Percentiles rank a stretch among this genome's conserved stretches.
Evolutionary conservation across 305 asterid species (phyloP).

Genomic region (Stenogyne calaminthoides): DNA sequence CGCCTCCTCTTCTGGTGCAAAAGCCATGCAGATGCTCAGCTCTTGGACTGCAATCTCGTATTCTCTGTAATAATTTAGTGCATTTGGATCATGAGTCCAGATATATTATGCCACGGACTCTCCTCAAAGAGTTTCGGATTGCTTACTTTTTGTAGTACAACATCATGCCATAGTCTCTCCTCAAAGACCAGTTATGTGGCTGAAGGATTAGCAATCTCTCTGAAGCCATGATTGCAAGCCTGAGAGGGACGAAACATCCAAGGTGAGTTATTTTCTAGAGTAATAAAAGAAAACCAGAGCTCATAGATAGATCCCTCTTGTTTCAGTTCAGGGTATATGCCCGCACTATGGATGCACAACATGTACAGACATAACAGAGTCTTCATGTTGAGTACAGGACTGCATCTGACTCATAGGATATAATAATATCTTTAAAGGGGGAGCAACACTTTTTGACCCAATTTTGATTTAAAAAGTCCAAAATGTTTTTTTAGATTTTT

Average conservation of each 20-base stretch:
- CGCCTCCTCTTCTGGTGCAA: constrained; percentile 92
- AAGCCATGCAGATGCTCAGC: constrained; percentile 96
- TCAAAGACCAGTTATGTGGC: constrained; percentile 86
- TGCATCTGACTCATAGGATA: too few species aligned
- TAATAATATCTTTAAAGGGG: too few species aligned
- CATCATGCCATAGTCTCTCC: constrained; percentile 94
- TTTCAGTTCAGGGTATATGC: too few species aligned
- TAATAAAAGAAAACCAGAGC: background rate
- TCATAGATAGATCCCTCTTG: too few species aligned
- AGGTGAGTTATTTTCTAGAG: constrained; percentile 9
- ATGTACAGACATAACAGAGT: too few species aligned
- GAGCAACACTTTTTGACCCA: too few species aligned
- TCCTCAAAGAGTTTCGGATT: constrained; percentile 43
- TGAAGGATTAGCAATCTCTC: constrained; percentile 83
- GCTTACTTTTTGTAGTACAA: constrained; percentile 73
- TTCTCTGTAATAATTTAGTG: constrained; percentile 33
- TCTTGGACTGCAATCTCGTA: constrained; percentile 86
- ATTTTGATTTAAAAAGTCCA: too few species aligned
- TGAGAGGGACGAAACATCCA: constrained; percentile 30
- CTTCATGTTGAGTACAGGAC: too few species aligned
- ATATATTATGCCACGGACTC: constrained; percentile 87
- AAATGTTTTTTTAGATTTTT: too few species aligned
- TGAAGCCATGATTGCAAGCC: constrained; percentile 93
- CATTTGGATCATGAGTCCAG: background rate
- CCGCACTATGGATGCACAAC: too few species aligned